Base-by-base conservation (phyloP, 805 yeast species). In the Pichia cephalocereana region DNA sequence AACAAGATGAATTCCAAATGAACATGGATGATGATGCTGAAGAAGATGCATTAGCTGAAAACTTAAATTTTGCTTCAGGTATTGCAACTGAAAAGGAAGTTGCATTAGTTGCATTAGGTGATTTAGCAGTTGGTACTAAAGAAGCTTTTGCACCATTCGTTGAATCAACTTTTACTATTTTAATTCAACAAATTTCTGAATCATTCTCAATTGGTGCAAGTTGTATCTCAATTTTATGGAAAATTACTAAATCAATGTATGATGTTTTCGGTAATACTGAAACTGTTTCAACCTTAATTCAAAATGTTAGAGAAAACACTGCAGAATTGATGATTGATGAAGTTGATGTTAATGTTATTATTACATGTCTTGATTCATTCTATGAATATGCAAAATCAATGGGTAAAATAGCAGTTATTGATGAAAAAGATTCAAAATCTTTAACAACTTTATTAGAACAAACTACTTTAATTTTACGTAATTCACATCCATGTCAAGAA, bases 1-100 rank as follows among this genome's bases (percentile, higher is more conserved):
- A 83, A 62, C 95, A 87, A 70, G 86, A 83, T 56, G 99, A 93
- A 68, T 83, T 86, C 61, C 79, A 81, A 56, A 72, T 84, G 59
- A 75, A 79, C 62, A 67, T 70, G 46, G 57, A 54, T 14, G 83
- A 77, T 51, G 83, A 77, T 51, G 78, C 68, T 27, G 80, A 73
- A 48, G 81, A 75, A 43, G 87, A 79, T 49, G 86, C 80, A 45
- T 64, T 79, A 49, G 81, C 76, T 52, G 83, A 83, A 59, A 83
- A 84, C 53, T 72, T 87, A 67, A 83, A 86, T 57, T 89, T 93
- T 54, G 90, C 89, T 76, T 85, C 96, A 45, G 97, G 96, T 72
- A 80, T 93, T 59, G 87, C 97, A 55, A 83, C 86, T 58, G 99
- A 91, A 70, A 91, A 91, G 70, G 96, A 90, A 70, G 86, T 88